Conservation (phyloP, 2,329 filamentous ascomycete genomes). For the Dactylellina sp. region DNA sequence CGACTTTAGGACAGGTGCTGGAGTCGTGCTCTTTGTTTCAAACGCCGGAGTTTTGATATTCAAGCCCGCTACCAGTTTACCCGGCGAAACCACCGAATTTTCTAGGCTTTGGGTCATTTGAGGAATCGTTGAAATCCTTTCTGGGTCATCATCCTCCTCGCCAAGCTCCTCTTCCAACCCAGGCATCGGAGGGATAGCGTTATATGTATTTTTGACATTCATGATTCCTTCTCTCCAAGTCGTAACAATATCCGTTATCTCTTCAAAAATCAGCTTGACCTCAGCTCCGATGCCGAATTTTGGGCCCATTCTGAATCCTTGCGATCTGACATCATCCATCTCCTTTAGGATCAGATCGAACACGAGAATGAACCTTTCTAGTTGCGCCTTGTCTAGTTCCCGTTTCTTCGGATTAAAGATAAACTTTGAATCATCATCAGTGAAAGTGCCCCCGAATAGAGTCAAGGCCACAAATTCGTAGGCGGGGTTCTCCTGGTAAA, state of each 20-base stretch:
- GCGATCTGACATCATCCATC: not conserved
- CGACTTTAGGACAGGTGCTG: not conserved
- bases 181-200: conserved; percentile 30
- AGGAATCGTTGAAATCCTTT: conserved; percentile 9
- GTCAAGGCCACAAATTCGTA: conserved; percentile 8
- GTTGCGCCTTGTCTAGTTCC: not conserved
- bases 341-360: not conserved
- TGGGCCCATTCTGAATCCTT: conserved; percentile 19
- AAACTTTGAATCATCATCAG: not conserved
- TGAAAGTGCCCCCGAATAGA: conserved; percentile 24
- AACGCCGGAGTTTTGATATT: not conserved
- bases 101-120: not conserved
- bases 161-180: conserved; percentile 8
- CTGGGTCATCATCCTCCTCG: conserved; percentile 8
- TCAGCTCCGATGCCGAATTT: conserved; percentile 21
- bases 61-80: not conserved
- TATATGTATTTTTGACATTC: conserved; percentile 16
- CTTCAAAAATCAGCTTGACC: conserved; percentile 19
- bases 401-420: conserved; percentile 15
- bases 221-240: conserved; percentile 21
- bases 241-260: conserved; percentile 12
- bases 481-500: not conserved
- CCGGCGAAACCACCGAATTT: not conserved
- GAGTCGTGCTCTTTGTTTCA: not conserved
- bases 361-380: not conserved